These are phyloP conservation scores for Narthecium ossifragum DNA, from an alignment of 106 monocot species.

Conservation along the genomic window DNA sequence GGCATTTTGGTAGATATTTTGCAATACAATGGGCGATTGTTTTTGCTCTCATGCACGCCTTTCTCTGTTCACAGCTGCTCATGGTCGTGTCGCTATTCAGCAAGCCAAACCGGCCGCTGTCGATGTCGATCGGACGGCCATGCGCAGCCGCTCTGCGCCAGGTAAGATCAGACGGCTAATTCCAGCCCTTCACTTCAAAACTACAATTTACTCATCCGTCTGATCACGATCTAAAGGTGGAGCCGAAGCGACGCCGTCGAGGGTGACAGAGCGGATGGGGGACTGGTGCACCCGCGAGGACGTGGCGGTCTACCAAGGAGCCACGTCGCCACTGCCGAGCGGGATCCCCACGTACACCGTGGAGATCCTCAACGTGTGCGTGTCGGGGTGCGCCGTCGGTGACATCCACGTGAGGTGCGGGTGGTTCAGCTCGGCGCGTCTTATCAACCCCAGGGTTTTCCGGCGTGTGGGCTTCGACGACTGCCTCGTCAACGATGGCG, in stretches of 20 bases:
- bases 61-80: no score
- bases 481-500: slow-evolving; percentile 44
- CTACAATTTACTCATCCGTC: no score
- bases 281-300: slow-evolving; percentile 20
- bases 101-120: no score
- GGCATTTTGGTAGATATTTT: no score
- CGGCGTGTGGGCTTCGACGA: slow-evolving; percentile 28
- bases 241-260: background rate
- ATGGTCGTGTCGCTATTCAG: no score
- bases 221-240: no score
- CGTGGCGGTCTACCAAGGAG: slow-evolving; percentile 21
- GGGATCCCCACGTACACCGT: slow-evolving; percentile 44
- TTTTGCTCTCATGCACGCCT: no score
- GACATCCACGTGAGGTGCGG: slow-evolving; percentile 35
- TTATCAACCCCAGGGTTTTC: slow-evolving; percentile 35
- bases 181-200: no score
- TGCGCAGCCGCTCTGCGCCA: no score
- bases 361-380: slow-evolving; percentile 29
- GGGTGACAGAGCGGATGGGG: background rate
- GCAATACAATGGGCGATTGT: no score
- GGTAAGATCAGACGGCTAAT: no score
- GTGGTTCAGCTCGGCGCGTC: slow-evolving; percentile 31
- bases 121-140: no score
- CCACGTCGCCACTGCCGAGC: slow-evolving; percentile 20
- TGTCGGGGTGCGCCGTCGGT: slow-evolving; percentile 12